phyloP scores from a whole-genome alignment of 768 basidiomycete species.

The Aureoboletus auriporus region DNA sequence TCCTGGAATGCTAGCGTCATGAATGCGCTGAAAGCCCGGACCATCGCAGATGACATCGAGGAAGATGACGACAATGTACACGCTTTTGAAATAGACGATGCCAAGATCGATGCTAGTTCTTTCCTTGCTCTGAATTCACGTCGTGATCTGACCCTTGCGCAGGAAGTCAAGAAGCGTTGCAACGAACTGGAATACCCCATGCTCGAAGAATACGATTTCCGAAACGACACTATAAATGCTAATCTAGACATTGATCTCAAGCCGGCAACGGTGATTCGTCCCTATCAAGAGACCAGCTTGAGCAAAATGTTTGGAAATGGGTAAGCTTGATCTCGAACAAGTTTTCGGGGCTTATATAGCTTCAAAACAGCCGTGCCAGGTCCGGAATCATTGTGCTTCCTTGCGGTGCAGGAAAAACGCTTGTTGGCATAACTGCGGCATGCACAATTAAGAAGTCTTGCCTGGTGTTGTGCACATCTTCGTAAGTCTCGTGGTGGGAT shows the following conservation, averaged over 20 bases:
- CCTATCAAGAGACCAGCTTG: constrained; percentile 97
- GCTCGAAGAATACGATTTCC: constrained; percentile 98
- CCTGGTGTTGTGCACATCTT: constrained; percentile 94
- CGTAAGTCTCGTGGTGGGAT: constrained; percentile 52
- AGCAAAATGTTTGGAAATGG: constrained; percentile 99
- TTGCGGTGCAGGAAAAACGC: constrained; percentile 97
- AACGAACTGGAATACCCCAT: constrained; percentile 97
- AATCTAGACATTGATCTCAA: constrained; percentile 99
- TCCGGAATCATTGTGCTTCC: constrained; percentile 98
- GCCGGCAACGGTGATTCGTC: constrained; percentile 93
- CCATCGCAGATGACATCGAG: constrained; percentile 79
- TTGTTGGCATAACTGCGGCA: constrained; percentile 99
- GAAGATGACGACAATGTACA: constrained; percentile 98
- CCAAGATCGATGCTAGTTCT: constrained; percentile 79
- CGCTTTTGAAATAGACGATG: constrained; percentile 92
- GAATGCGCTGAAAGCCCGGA: neutral
- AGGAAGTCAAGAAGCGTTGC: constrained; percentile 96
- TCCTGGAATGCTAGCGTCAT: neutral
- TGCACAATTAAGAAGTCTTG: constrained; percentile 99
- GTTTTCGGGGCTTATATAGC: neutral
- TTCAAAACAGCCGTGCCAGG: constrained; percentile 72
- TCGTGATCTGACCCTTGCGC: constrained; percentile 7
- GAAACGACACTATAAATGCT: constrained; percentile 93
- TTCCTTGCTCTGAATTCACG: constrained; percentile 1
- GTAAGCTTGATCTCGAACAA: constrained; percentile 37